Percentiles rank a stretch among this genome's conserved stretches.
Evolutionary conservation across 2,329 filamentous ascomycete species (phyloP).

Genomic region (Hymenoscyphus linearis): DNA sequence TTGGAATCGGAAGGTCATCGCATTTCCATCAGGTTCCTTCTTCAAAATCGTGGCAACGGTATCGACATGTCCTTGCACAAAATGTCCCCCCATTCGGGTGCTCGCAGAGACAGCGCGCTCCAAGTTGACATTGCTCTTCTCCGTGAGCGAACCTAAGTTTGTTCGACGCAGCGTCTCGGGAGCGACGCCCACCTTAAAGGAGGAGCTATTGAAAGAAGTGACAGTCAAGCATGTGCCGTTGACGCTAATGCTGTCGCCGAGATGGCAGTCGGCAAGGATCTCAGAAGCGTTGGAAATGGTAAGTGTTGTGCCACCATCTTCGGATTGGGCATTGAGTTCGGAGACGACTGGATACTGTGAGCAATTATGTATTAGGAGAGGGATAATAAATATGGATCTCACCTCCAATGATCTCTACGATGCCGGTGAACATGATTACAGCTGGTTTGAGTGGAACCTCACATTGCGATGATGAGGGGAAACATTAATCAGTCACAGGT

Average conservation of each 20-base stretch:
- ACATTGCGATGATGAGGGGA: neutral
- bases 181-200: slow-evolving; percentile 88
- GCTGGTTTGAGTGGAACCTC: neutral
- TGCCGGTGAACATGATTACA: slow-evolving; percentile 81
- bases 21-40: slow-evolving; percentile 79
- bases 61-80: slow-evolving; percentile 97
- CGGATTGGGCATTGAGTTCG: slow-evolving; percentile 73
- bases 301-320: slow-evolving; percentile 81
- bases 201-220: slow-evolving; percentile 55
- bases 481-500: neutral
- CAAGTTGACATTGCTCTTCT: slow-evolving; percentile 74
- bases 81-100: slow-evolving; percentile 96
- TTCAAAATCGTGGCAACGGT: slow-evolving; percentile 72
- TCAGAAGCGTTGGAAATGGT: slow-evolving; percentile 71
- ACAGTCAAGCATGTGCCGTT: slow-evolving; percentile 97
- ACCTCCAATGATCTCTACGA: slow-evolving; percentile 89
- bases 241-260: slow-evolving; percentile 90
- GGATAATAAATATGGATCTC: slow-evolving; percentile 34
- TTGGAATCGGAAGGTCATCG: slow-evolving; percentile 76
- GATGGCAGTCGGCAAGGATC: slow-evolving; percentile 73
- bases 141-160: slow-evolving; percentile 72
- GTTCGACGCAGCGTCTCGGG: slow-evolving; percentile 95
- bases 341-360: slow-evolving; percentile 61
- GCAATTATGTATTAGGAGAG: slow-evolving; percentile 8
- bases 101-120: slow-evolving; percentile 87